Base-by-base conservation (phyloP, 2,329 filamentous ascomycete genomes). In the Colletotrichum phormii region DNA sequence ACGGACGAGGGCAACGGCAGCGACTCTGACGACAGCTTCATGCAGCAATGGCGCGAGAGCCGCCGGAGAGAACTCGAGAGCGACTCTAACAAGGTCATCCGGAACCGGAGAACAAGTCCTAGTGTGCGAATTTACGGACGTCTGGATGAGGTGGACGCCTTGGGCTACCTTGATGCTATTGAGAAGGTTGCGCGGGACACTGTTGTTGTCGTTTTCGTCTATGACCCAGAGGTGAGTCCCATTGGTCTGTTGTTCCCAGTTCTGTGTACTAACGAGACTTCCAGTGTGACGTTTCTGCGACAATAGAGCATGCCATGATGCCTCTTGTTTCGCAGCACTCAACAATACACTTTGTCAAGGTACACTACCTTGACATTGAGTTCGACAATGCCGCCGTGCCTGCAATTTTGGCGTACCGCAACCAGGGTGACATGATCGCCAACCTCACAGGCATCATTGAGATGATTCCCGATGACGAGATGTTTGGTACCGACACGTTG, bases 141-240 rank as follows among this genome's bases (percentile, higher is more conserved):
- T 13, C 85, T 98, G 75, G 93, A 95, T 74, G 89, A 91, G 72
- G 97, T 98, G 1, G 95, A 98, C 85, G 96, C 95, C 8, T 86
- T 93, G 75, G 97, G 95, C 22, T 99, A 97, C 79, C 89, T 99
- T n/a, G 95, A 98, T 82, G 95, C 96, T 67, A 95, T 98, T 77
- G 97, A 99, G 84, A 97, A 95, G 83, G 94, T 96, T 5, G 88
- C 91, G 51, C 84, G 91, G 60, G 94, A 96, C 59, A 96, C 94
- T 0, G 89, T 93, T 4, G 95, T 98, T 2, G 93, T 98, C 2
- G 97, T 99, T 33, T 97, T 96, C 84, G 95, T 99, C 76, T 97
- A 95, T 82, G 95, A 98, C 79, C 89, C 94, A 74, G 89, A 93
- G 86, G 95, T 97, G 89, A 81, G 91, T 84, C 63, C 65, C 63